phyloP scores from a whole-genome alignment of 1,284 basidiomycete genomes.

The Coriolopsis trogii region DNA sequence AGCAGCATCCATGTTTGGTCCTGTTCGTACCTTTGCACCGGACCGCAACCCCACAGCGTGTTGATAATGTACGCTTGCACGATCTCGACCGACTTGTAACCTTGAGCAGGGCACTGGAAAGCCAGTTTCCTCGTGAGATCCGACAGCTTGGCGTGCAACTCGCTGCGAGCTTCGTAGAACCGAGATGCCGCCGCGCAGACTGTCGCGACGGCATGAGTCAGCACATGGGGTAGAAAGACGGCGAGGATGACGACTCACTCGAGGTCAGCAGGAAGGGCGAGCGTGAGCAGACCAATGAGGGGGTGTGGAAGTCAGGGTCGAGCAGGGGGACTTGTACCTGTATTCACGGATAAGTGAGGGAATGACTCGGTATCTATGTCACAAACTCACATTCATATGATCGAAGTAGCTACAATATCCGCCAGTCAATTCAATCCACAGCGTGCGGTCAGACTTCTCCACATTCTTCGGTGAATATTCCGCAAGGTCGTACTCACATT shows the following conservation, averaged over 20 bases:
- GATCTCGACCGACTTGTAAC: constrained; percentile 96
- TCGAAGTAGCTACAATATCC: constrained; percentile 65
- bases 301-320: constrained; percentile 88
- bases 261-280: constrained; percentile 93
- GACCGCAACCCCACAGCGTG: constrained; percentile 86
- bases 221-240: constrained; percentile 4
- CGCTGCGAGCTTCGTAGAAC: constrained; percentile 84
- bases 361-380: constrained; percentile 15
- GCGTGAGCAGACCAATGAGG: constrained; percentile 87
- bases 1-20: constrained; percentile 94
- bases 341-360: constrained; percentile 14
- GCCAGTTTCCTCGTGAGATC: constrained; percentile 91
- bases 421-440: constrained; percentile 16
- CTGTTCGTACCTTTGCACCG: constrained; percentile 93
- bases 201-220: constrained; percentile 34
- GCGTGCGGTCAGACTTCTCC: background rate
- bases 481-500: constrained; percentile 56
- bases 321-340: constrained; percentile 77
- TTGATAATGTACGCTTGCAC: constrained; percentile 89
- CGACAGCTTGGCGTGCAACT: constrained; percentile 81
- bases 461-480: constrained; percentile 3
- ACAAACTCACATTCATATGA: constrained; percentile 65
- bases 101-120: constrained; percentile 82
- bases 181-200: constrained; percentile 94
- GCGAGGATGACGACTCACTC: constrained; percentile 56